Conservation (phyloP, 2,329 filamentous ascomycete species). For the Claviceps cyperi region DNA sequence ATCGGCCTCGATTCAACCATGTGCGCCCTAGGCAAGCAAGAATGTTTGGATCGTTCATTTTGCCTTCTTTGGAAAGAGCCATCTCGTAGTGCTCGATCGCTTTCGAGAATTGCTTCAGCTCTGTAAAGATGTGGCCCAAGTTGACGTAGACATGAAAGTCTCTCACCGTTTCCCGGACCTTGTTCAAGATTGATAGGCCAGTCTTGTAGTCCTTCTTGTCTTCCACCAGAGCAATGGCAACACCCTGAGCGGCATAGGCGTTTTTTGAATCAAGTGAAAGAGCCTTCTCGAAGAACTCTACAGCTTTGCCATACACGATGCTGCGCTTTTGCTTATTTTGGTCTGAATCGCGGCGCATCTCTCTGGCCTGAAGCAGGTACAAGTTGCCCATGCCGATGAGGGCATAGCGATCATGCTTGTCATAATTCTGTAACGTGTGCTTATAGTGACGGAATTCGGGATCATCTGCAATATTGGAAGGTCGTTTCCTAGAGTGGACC, state of each 20-base stretch:
- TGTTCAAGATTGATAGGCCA: constrained; percentile 77
- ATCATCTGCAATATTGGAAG: constrained; percentile 71
- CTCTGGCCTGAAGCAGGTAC: constrained; percentile 70
- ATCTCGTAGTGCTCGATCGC: constrained; percentile 92
- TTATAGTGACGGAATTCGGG: constrained; percentile 90
- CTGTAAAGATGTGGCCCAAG: constrained; percentile 81
- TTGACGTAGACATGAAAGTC: constrained; percentile 86
- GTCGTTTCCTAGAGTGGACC: constrained; percentile 62
- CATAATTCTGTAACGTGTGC: constrained; percentile 81
- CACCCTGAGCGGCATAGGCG: constrained; percentile 88
- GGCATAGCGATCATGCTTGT: constrained; percentile 97
- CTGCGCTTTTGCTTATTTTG: constrained; percentile 82
- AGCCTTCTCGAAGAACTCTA: constrained; percentile 98
- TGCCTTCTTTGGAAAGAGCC: constrained; percentile 65
- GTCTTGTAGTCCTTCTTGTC: constrained; percentile 80
- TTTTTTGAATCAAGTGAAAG: constrained; percentile 90
- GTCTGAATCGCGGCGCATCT: constrained; percentile 86
- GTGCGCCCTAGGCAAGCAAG: constrained; percentile 77
- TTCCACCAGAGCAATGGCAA: constrained; percentile 86
- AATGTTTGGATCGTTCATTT: constrained; percentile 58
- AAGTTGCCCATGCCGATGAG: constrained; percentile 95
- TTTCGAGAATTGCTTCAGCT: constrained; percentile 78
- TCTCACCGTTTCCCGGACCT: constrained; percentile 78
- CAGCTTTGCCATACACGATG: constrained; percentile 75
- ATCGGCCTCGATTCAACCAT: constrained; percentile 67